A percentile compares a stretch with the other conserved stretches of the same genome.
Conservation (phyloP, 805 yeast species). For the Suhomyces kilbournensis region DNA sequence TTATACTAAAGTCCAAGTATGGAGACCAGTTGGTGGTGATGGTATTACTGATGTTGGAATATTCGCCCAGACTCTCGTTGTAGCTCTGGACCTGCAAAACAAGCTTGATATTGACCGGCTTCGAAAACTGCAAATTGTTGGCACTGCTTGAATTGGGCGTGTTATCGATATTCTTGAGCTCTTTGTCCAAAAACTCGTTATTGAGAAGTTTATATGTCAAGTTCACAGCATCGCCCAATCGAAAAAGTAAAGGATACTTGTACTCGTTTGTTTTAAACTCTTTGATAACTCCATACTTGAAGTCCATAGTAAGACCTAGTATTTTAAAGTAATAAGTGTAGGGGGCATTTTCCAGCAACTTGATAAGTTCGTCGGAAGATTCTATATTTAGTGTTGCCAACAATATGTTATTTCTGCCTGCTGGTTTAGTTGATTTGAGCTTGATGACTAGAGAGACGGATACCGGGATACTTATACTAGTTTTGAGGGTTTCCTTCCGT, state of each 20-base stretch:
- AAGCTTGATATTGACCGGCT: slow-evolving; percentile 26
- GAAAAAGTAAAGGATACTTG: slow-evolving; percentile 26
- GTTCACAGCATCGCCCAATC: slow-evolving; percentile 30
- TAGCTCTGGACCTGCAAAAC: slow-evolving; percentile 23
- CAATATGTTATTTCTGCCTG: slow-evolving; percentile 43
- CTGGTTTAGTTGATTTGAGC: slow-evolving; percentile 47
- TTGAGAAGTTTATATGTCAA: slow-evolving; percentile 34
- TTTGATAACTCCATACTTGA: slow-evolving; percentile 26
- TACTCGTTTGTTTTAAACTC: slow-evolving; percentile 16
- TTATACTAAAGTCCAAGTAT: slow-evolving; percentile 32
- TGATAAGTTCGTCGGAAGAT: slow-evolving; percentile 39
- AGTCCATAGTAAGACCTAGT: slow-evolving; percentile 19
- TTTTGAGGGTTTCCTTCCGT: slow-evolving; percentile 7
- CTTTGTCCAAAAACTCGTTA: slow-evolving; percentile 24
- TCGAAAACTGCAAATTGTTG: slow-evolving; percentile 16
- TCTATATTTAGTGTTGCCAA: slow-evolving; percentile 50
- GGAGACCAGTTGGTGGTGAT: slow-evolving; percentile 42
- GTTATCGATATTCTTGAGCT: slow-evolving; percentile 15
- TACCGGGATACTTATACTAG: slow-evolving; percentile 23
- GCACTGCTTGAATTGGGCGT: slow-evolving; percentile 5
- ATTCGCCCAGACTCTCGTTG: slow-evolving; percentile 4
- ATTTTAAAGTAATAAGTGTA: slow-evolving; percentile 20
- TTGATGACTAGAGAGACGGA: slow-evolving; percentile 42
- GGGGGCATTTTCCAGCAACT: slow-evolving; percentile 4
- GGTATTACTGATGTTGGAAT: slow-evolving; percentile 20